These are phyloP conservation scores for Rostrohypoxylon terebratum DNA, from an alignment of 495 filamentous ascomycete species.

Conservation along the genomic window DNA sequence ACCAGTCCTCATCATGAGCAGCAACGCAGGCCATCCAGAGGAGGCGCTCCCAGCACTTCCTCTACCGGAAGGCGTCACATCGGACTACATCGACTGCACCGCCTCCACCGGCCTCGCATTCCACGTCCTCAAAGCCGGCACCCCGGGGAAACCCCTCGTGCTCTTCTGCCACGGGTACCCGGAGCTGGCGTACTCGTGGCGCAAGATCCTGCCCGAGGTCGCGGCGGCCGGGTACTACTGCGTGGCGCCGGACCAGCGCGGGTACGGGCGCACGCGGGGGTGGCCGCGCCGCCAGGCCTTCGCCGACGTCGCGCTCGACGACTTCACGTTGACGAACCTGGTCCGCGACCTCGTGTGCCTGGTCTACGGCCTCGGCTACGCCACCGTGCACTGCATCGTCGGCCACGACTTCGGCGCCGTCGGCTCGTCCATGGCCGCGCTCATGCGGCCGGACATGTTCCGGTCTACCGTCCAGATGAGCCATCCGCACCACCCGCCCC, in stretches of 20 bases:
- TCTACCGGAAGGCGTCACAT: constrained; percentile 63
- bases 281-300: constrained; percentile 65
- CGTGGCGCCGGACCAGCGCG: constrained; percentile 75
- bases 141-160: constrained; percentile 65
- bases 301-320: constrained; percentile 64
- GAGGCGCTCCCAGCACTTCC: constrained; percentile 59
- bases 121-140: constrained; percentile 70
- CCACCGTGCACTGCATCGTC: constrained; percentile 67
- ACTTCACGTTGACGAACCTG: constrained; percentile 68
- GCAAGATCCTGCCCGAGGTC: constrained; percentile 68
- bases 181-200: constrained; percentile 77
- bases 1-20: constrained; percentile 23
- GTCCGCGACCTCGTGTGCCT: constrained; percentile 72
- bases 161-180: constrained; percentile 75
- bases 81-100: constrained; percentile 63
- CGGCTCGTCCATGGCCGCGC: constrained; percentile 67
- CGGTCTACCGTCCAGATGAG: constrained; percentile 64
- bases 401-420: constrained; percentile 77
- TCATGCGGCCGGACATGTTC: constrained; percentile 75
- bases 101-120: constrained; percentile 63
- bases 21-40: background rate
- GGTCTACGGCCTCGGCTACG: constrained; percentile 70
- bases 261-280: constrained; percentile 73
- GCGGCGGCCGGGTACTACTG: constrained; percentile 70
- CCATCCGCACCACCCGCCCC: constrained; percentile 48